Base-by-base conservation (phyloP, 495 filamentous ascomycete species). In the Aspergillus incahuasiensis region DNA sequence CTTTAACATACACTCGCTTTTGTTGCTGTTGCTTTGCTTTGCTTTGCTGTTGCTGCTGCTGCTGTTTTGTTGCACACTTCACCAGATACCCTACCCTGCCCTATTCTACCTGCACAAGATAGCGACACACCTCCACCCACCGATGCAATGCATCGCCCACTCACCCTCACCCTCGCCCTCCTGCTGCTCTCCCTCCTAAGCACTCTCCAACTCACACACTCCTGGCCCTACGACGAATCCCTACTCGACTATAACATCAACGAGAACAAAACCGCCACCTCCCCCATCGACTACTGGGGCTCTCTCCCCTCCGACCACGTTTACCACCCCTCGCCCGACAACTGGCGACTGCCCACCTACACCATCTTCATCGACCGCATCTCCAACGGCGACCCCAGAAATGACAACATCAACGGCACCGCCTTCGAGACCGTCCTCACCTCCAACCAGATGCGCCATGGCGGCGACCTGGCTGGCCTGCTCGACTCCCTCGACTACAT, bases 281-380 rank as follows among this genome's bases (percentile, higher is more conserved):
- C 74, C 49, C 83, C 86, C 1, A 65, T 81, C 5, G 77, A 89
- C 41, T 89, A 89, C 68, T 80, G 52, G 57, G 57, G 57, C 1
- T 46, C 51, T 48, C 55, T 52, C 52, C 71, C 68, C 79, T n/a
- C 25, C 4, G 79, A 34, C n/a, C 58, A 61, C 57, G 58, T 62
- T 4, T 86, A 81, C 61, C 59, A 62, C 15, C 75, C 77, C 0
- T 88, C 86, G 0, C 86, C 86, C 0, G 56, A 66, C 0, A 87
- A 85, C 56, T 90, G 86, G 86, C 76, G 86, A 13, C 75, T 90
- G 51, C 86, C 86, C 0, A 77, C 86, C 54, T 90, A 89, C 63
- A 85, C 83, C 1, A 53, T 89, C 22, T 85, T 87, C 56, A 65
- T 88, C 1, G 86, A 90, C 61, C 75, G 85, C 15, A 88, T 81